Evolutionary conservation across 2,329 filamentous ascomycete species (phyloP).

Genomic region (Penicillium crustosum): DNA sequence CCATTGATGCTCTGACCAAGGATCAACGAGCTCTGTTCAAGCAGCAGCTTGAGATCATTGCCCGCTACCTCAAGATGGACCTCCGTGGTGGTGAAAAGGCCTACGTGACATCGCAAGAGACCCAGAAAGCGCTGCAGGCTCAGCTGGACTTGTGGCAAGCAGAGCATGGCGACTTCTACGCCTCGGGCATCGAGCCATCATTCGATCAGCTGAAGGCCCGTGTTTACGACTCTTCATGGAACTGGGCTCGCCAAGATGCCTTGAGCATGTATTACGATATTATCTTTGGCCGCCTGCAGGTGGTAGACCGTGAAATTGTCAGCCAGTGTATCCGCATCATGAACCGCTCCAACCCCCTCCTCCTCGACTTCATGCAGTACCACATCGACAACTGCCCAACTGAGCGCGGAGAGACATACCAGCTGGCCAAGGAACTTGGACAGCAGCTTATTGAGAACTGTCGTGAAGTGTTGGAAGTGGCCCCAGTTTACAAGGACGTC

Average conservation of each 20-base stretch:
- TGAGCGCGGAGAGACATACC: conserved; percentile 93
- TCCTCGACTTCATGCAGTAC: conserved; percentile 99
- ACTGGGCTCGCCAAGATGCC: conserved; percentile 97
- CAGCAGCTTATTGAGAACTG: conserved; percentile 96
- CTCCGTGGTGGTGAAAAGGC: conserved; percentile 96
- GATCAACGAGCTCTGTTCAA: conserved; percentile 96
- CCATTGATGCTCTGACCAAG: conserved; percentile 94
- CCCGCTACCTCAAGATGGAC: conserved; percentile 95
- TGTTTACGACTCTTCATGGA: conserved; percentile 98
- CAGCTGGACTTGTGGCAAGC: conserved; percentile 93
- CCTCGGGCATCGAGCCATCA: conserved; percentile 86
- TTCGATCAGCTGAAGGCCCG: conserved; percentile 93
- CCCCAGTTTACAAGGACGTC: conserved; percentile 96
- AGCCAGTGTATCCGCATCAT: conserved; percentile 98
- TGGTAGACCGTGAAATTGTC: conserved; percentile 94
- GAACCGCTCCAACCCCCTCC: conserved; percentile 94
- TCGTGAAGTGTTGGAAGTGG: conserved; percentile 78
- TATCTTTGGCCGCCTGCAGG: conserved; percentile 91
- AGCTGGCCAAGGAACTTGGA: conserved; percentile 93
- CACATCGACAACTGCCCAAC: conserved; percentile 99
- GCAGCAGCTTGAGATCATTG: conserved; percentile 93
- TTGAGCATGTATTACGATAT: conserved; percentile 99
- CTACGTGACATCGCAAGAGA: conserved; percentile 78
- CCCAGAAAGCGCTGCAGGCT: conserved; percentile 81
- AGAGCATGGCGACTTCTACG: conserved; percentile 96